These are phyloP conservation scores for Nakaseomyces delphensis DNA, from an alignment of 1,139 yeast genomes.

Conservation along the genomic window DNA sequence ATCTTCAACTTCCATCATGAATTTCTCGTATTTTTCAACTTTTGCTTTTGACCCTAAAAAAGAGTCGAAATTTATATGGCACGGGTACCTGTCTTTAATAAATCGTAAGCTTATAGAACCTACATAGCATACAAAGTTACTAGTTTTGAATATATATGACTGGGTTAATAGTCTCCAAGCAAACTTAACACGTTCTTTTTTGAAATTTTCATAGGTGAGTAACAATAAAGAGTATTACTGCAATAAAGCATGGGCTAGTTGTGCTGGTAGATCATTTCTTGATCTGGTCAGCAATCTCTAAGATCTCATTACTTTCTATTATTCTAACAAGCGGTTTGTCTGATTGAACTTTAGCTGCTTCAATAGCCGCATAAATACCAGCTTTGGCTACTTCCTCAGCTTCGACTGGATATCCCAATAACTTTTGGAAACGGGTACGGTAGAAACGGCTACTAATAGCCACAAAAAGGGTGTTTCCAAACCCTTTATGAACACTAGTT, in stretches of 20 bases:
- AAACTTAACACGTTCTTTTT: no score
- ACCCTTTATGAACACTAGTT: conserved; percentile 33
- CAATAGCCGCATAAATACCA: conserved; percentile 34
- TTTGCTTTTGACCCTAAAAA: no score
- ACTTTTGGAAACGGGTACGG: conserved; percentile 32
- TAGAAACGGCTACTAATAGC: conserved; percentile 33
- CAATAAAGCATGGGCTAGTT: background rate
- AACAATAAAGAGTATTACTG: no score
- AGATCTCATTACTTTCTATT: conserved; percentile 24
- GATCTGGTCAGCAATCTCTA: conserved; percentile 6
- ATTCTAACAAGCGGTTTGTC: conserved; percentile 16
- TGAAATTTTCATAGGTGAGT: no score
- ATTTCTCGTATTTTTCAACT: no score
- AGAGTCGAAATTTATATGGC: no score
- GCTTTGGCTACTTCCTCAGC: conserved; percentile 45
- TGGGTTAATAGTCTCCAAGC: no score
- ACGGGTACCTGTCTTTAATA: no score
- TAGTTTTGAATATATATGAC: no score
- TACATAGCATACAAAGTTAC: no score
- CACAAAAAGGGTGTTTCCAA: conserved; percentile 28
- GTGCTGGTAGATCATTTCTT: background rate
- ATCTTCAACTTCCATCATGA: no score
- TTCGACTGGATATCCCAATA: conserved; percentile 35
- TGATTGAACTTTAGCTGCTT: conserved; percentile 12
- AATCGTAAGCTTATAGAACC: no score